phyloP scores from a whole-genome alignment of 2,329 filamentous ascomycete species.

The Epichloe gansuensis region DNA sequence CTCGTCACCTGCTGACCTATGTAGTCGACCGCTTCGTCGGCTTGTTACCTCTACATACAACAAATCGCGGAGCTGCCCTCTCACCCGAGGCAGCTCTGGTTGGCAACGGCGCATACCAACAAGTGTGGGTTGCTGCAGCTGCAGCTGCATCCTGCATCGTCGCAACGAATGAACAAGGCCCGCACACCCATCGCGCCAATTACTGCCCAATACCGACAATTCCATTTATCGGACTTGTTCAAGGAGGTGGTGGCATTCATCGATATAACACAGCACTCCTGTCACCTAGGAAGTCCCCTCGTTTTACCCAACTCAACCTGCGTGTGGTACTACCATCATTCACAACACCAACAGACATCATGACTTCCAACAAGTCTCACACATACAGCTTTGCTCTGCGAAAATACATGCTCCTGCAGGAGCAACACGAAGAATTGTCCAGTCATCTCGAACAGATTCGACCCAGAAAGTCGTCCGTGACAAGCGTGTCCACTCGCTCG shows the following conservation, averaged over 20 bases:
- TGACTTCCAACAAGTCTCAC: conserved; percentile 17
- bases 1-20: background rate
- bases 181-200: background rate
- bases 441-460: conserved; percentile 40
- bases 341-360: conserved; percentile 10
- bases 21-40: background rate
- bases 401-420: conserved; percentile 41
- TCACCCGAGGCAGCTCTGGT: conserved; percentile 3
- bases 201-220: conserved; percentile 3
- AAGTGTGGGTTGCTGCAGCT: conserved; percentile 5
- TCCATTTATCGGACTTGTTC: background rate
- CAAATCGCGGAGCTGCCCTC: conserved; percentile 1
- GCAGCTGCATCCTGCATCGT: conserved; percentile 5
- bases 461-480: conserved; percentile 22
- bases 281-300: background rate
- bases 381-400: conserved; percentile 37
- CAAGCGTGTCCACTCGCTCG: conserved; percentile 26
- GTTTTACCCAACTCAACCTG: background rate
- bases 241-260: conserved; percentile 4
- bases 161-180: background rate
- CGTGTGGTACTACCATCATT: background rate
- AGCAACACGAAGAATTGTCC: conserved; percentile 41
- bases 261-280: conserved; percentile 4
- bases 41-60: background rate
- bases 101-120: conserved; percentile 3